A percentile compares a stretch with the other conserved stretches of the same genome.
Evolutionary conservation across 1,139 yeast species (phyloP).

Genomic region (Magnusiomyces tetraspermus): DNA sequence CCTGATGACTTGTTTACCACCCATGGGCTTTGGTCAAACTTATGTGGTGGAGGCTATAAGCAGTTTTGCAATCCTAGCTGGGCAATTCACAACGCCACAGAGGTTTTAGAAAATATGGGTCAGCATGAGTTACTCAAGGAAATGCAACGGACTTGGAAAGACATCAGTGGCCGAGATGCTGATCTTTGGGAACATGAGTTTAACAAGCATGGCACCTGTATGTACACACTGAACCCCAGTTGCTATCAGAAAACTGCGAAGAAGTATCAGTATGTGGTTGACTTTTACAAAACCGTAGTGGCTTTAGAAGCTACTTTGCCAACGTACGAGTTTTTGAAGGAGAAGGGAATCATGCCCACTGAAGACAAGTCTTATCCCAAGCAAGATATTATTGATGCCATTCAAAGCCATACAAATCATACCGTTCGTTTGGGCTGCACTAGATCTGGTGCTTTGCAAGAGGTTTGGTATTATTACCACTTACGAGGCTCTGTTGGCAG

Average conservation of each 20-base stretch:
- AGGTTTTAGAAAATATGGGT: slow-evolving; percentile 42
- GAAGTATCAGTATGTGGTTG: slow-evolving; percentile 58
- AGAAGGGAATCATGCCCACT: slow-evolving; percentile 64
- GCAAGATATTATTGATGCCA: slow-evolving; percentile 54
- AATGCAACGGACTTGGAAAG: slow-evolving; percentile 67
- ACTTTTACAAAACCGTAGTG: slow-evolving; percentile 63
- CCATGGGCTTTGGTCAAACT: slow-evolving; percentile 83
- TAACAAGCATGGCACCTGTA: slow-evolving; percentile 93
- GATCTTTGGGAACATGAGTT: slow-evolving; percentile 85
- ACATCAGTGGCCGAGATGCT: slow-evolving; percentile 64
- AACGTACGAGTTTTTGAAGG: slow-evolving; percentile 56
- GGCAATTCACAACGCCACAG: slow-evolving; percentile 46
- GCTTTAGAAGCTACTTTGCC: slow-evolving; percentile 55
- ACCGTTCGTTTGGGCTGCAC: slow-evolving; percentile 58
- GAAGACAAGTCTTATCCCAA: slow-evolving; percentile 51
- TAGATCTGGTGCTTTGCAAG: slow-evolving; percentile 56
- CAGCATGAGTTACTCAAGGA: slow-evolving; percentile 46
- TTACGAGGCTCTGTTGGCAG: slow-evolving; percentile 62
- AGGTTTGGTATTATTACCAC: slow-evolving; percentile 85
- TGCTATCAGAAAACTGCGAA: slow-evolving; percentile 46
- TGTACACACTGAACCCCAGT: slow-evolving; percentile 60
- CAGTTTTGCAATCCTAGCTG: slow-evolving; percentile 66
- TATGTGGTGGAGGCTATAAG: slow-evolving; percentile 63
- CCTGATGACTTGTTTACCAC: slow-evolving; percentile 69
- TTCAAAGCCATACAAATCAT: slow-evolving; percentile 37